Evolutionary conservation across 2,329 filamentous ascomycete genomes (phyloP), one percentile per base, ranked within the genome.

Genomic region (Chaetoscypha palmicola): DNA sequence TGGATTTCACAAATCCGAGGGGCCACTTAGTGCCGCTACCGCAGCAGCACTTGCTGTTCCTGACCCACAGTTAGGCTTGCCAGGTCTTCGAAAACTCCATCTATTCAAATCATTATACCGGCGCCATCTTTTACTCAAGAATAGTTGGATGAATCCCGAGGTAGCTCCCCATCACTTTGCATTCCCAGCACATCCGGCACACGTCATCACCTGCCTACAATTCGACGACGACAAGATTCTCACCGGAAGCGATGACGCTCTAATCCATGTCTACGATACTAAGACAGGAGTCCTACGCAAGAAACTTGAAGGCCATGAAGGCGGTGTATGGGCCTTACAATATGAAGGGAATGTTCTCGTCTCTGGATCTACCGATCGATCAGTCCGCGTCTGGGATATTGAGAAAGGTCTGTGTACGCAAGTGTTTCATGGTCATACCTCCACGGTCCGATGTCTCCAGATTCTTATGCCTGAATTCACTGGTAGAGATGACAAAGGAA

Each of bases 351-450:
- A 97, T 61, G 88, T 86, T 12, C 70, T 98, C 16, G 92, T 98
- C 2, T 98, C 92, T 12, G 92, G 92, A 2, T 96, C 90, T 5
- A 98, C 92, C 0, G 92, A 98, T 65, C 77, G 92, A 36, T 94
- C 92, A 9, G 92, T 98, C n/a, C 81, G 92, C n/a, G 91, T 98
- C 0, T 98, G 92, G 92, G 91, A 98, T 62, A 96, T 98, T 51
- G 88, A 94, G 60, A 84, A 84, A 57, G 92, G 90, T 1, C 77
- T 86, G 35, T 96, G 91, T 64, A 91, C 90, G 9, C 92, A 98
- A 62, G 83, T 95, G 1, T 98, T 98, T 62, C 90, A 96, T 60
- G 94, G 92, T 1, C 92, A 98, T 62, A 98, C 92, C 8, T 97
- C 91, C 32, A 98, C 92, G 11, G 92, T 98, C 3, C 83, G 92